A percentile compares a stretch with the other conserved stretches of the same genome.
Conservation (phyloP, 2,329 filamentous ascomycete species). For the Onygenales sp. region DNA sequence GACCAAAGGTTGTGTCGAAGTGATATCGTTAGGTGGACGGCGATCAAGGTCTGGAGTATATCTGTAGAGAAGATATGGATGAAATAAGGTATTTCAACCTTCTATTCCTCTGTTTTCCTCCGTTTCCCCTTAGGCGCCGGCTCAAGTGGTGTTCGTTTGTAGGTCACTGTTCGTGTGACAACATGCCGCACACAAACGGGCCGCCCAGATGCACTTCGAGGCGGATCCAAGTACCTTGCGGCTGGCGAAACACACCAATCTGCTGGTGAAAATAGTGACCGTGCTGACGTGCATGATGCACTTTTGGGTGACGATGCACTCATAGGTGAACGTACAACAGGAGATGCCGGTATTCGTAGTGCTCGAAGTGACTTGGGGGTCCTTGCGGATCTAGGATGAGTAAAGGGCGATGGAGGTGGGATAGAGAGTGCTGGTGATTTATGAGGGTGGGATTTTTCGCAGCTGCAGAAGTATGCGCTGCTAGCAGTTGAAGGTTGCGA, state of each 20-base stretch:
- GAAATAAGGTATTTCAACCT: background rate
- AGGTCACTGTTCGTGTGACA: conserved; percentile 77
- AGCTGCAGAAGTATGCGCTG: conserved; percentile 40
- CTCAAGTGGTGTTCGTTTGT: conserved; percentile 66
- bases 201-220: conserved; percentile 54
- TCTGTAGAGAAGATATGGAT: background rate
- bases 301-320: conserved; percentile 41
- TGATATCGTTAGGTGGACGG: background rate
- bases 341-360: conserved; percentile 69
- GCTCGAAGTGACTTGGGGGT: conserved; percentile 49
- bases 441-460: conserved; percentile 33
- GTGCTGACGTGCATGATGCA: conserved; percentile 47
- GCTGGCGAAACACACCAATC: conserved; percentile 70
- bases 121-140: conserved; percentile 89
- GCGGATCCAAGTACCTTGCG: conserved; percentile 51
- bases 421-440: conserved; percentile 51
- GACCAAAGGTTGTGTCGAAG: background rate
- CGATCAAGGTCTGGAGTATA: background rate
- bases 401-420: conserved; percentile 50
- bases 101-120: conserved; percentile 50
- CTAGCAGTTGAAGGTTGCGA: conserved; percentile 32
- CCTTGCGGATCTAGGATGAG: conserved; percentile 46
- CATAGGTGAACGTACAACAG: conserved; percentile 45
- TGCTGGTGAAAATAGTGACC: conserved; percentile 66
- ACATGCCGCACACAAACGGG: conserved; percentile 71